phyloP scores from a whole-genome alignment of 805 yeast species.

The Pichia californica region DNA sequence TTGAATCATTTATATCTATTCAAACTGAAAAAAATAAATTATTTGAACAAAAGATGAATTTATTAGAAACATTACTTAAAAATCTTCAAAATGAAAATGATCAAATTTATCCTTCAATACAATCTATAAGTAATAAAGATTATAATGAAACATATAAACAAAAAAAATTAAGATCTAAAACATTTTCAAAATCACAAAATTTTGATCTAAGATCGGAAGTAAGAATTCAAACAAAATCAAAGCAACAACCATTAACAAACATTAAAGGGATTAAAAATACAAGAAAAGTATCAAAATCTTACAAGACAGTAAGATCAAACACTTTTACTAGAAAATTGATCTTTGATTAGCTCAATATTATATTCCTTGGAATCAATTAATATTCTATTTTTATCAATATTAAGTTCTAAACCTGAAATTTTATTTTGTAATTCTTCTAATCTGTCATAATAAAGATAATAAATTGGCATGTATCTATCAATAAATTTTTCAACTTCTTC shows the following conservation, averaged over 20 bases:
- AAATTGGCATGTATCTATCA: constrained; percentile 81
- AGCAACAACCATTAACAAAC: too few relatives aligned
- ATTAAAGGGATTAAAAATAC: too few relatives aligned
- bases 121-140: too few relatives aligned
- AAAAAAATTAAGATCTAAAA: too few relatives aligned
- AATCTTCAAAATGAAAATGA: too few relatives aligned
- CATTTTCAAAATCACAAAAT: too few relatives aligned
- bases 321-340: constrained; percentile 6
- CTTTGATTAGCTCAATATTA: neutral
- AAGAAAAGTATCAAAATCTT: neutral
- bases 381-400: constrained; percentile 9
- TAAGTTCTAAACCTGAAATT: constrained; percentile 8
- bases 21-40: neutral
- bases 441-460: constrained; percentile 53
- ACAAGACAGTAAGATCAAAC: neutral
- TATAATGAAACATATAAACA: too few relatives aligned
- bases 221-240: too few relatives aligned
- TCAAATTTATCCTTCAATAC: too few relatives aligned
- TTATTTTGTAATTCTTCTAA: constrained; percentile 8
- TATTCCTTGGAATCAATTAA: neutral
- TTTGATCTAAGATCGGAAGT: too few relatives aligned
- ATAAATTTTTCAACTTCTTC: constrained; percentile 61
- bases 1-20: neutral
- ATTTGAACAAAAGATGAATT: too few relatives aligned
- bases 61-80: too few relatives aligned